phyloP scores from a whole-genome alignment of 352 stramenopile species.

The Phytophthora constricta region DNA sequence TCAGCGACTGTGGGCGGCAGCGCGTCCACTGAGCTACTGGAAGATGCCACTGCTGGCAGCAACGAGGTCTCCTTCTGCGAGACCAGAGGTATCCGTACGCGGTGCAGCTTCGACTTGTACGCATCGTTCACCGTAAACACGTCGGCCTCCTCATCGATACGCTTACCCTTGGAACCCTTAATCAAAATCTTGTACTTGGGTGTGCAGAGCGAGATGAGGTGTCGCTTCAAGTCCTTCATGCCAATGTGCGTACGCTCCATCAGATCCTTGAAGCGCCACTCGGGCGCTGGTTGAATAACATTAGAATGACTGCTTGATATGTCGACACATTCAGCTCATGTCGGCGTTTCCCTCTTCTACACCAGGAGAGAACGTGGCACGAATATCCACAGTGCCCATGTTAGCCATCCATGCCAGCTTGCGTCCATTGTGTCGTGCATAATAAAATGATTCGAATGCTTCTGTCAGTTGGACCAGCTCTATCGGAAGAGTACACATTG shows the following conservation, averaged over 20 bases:
- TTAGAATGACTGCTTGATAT: slow-evolving; percentile 98
- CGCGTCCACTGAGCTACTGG: slow-evolving; percentile 57
- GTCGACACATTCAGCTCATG: slow-evolving; percentile 98
- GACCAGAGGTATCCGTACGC: slow-evolving; percentile 84
- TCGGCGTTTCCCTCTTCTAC: slow-evolving; percentile 58
- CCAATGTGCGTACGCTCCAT: slow-evolving; percentile 91
- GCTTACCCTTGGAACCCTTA: slow-evolving; percentile 98
- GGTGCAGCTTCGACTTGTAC: slow-evolving; percentile 95
- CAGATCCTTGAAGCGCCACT: slow-evolving; percentile 91
- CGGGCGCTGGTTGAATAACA: slow-evolving; percentile 95
- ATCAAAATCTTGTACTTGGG: slow-evolving; percentile 97
- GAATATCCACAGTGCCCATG: slow-evolving; percentile 92
- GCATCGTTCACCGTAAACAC: slow-evolving; percentile 94
- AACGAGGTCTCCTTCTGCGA: slow-evolving; percentile 84
- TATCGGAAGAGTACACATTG: slow-evolving; percentile 84
- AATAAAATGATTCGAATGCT: slow-evolving; percentile 95
- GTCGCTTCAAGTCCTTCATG: slow-evolving; percentile 87
- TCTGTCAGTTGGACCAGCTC: slow-evolving; percentile 82
- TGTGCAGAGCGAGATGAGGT: slow-evolving; percentile 98
- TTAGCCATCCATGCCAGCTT: slow-evolving; percentile 97
- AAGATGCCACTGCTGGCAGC: slow-evolving; percentile 43
- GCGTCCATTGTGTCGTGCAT: slow-evolving; percentile 93
- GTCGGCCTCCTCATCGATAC: slow-evolving; percentile 94
- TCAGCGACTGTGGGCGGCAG: slow-evolving; percentile 94
- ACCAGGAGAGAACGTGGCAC: slow-evolving; percentile 87